Base-by-base conservation (phyloP, 495 filamentous ascomycete genomes). In the Xylaria cubensis region DNA sequence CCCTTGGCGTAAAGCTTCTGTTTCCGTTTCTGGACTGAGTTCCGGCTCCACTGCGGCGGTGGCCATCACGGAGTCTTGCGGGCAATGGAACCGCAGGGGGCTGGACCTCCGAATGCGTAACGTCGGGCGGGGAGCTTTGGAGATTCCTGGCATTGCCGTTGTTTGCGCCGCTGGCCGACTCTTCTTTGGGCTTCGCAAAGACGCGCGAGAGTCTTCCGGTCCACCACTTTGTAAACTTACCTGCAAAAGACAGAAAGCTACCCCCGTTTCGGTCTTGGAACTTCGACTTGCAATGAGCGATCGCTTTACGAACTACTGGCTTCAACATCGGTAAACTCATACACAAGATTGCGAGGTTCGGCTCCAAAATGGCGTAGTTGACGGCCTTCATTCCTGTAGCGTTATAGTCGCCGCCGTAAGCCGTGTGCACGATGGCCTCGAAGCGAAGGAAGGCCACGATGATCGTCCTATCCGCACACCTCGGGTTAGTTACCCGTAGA, bases 391-490 rank as follows among this genome's bases (percentile, higher is more conserved):
- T 51, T 8, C n/a, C n/a, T 3, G 48, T 51, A n/a, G n/a, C 6
- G n/a, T 21, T 51, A n/a, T 51, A 51, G 48, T 51, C n/a, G 7
- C n/a, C 29, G 26, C 53, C 53, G 4, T 32, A 56, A 0, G 32
- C 53, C 17, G 53, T 56, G 17, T 29, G 10, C 9, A 17, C 21
- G 53, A 29, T 56, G 15, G 53, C 53, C 53, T 32, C 53, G 26
- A 56, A 56, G 53, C 53, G 53, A 15, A 56, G 53, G 26, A 56
- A 56, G n/a, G 48, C 48, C 53, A 56, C 53, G 4, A 17, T 26
- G 29, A 32, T 51, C 48, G 48, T 51, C n/a, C 48, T 51, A 3
- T 19, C 21, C 48, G n/a, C 3, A 51, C 7, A 7, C 7, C 48
- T 21, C n/a, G n/a, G n/a, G n/a, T 51, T 8, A 51, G 48, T 12